Evolutionary conservation across 2,329 filamentous ascomycete species (phyloP).

Genomic region (Diaporthe sp.): DNA sequence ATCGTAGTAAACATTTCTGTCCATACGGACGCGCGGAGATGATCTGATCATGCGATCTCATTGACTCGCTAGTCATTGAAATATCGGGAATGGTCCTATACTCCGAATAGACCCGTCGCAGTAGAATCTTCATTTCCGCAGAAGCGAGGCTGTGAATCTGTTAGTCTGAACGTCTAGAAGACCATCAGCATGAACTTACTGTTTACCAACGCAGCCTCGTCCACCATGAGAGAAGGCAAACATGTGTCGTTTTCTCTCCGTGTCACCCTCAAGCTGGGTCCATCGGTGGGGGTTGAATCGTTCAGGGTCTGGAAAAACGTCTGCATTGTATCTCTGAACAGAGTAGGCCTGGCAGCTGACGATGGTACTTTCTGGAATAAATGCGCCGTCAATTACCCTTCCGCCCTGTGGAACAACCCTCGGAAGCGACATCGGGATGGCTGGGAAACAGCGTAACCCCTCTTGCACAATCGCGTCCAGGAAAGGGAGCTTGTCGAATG

Average conservation of each 20-base stretch:
- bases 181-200: constrained; percentile 47
- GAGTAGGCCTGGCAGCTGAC: constrained; percentile 74
- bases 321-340: constrained; percentile 68
- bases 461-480: constrained; percentile 75
- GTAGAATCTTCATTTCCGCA: constrained; percentile 76
- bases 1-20: constrained; percentile 68
- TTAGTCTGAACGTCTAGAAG: background rate
- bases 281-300: constrained; percentile 85
- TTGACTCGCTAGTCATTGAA: constrained; percentile 66
- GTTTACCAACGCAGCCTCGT: constrained; percentile 74
- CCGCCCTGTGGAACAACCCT: constrained; percentile 68
- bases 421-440: constrained; percentile 76
- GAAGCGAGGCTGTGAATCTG: constrained; percentile 60
- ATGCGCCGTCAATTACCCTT: constrained; percentile 66
- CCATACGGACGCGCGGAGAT: constrained; percentile 74
- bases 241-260: constrained; percentile 73
- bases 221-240: constrained; percentile 77
- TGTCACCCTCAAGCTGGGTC: constrained; percentile 81
- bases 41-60: constrained; percentile 76
- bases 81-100: constrained; percentile 68
- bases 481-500: constrained; percentile 66
- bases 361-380: constrained; percentile 65
- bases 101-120: constrained; percentile 71
- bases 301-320: constrained; percentile 84
- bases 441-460: constrained; percentile 71